These are phyloP conservation scores for Mycena metata DNA, from an alignment of 768 basidiomycete genomes.

Conservation along the genomic window DNA sequence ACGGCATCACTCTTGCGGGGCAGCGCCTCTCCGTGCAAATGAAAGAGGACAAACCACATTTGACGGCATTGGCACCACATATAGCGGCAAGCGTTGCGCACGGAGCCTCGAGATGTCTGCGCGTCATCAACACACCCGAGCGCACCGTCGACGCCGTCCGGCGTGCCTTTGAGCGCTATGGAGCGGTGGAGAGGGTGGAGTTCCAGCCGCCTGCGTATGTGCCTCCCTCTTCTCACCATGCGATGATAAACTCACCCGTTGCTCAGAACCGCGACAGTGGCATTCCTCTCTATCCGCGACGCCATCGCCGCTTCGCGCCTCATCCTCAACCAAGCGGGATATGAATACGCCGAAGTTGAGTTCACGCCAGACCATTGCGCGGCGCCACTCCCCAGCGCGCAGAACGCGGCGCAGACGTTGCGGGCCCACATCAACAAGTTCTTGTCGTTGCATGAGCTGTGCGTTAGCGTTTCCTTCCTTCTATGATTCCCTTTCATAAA, in stretches of 20 bases:
- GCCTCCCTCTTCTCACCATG: background rate
- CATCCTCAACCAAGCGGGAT: background rate
- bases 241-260: background rate
- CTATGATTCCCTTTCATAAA: too few species aligned
- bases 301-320: background rate
- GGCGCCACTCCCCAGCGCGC: background rate
- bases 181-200: conserved; percentile 19
- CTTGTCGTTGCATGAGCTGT: background rate
- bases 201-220: background rate
- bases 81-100: background rate
- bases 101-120: conserved; percentile 21
- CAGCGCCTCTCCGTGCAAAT: conserved; percentile 7
- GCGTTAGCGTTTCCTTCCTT: too few species aligned
- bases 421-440: conserved; percentile 12
- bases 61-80: background rate
- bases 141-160: background rate
- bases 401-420: conserved; percentile 7
- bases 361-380: conserved; percentile 22
- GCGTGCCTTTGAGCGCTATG: conserved; percentile 13
- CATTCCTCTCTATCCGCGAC: conserved; percentile 12
- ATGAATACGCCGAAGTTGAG: background rate
- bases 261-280: background rate
- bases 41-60: background rate
- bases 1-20: conserved; percentile 12
- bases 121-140: background rate